phyloP scores from a whole-genome alignment of 331 rosid species.

The Malus hybrid region DNA sequence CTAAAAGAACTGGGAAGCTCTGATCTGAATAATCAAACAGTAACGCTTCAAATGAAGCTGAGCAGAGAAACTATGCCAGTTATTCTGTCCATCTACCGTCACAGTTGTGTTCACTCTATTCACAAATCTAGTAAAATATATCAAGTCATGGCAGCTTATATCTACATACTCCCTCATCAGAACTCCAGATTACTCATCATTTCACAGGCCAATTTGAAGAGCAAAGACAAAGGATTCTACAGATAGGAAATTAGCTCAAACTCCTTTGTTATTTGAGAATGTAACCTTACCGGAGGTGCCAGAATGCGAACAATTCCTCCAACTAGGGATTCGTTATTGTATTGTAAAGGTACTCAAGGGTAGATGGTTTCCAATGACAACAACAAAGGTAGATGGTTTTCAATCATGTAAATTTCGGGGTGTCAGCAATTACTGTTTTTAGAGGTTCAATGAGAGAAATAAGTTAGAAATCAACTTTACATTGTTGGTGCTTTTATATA shows the following conservation, averaged over 20 bases:
- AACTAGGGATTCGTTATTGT: neutral
- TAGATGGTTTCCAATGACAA: too few relatives aligned
- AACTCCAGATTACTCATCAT: neutral
- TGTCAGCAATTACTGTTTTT: neutral
- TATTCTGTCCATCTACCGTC: neutral
- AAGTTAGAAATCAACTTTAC: neutral
- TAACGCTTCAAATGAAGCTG: neutral
- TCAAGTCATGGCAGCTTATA: neutral
- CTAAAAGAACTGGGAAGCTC: neutral
- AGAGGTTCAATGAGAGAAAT: neutral
- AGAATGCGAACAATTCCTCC: neutral
- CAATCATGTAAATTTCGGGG: neutral
- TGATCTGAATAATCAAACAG: constrained; percentile 25
- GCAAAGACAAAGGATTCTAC: neutral
- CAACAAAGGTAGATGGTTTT: neutral
- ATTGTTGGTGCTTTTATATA: neutral
- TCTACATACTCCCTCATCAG: neutral
- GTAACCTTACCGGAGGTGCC: neutral
- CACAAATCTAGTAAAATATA: neutral
- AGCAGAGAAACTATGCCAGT: neutral
- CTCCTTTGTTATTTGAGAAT: neutral
- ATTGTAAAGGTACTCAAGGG: neutral
- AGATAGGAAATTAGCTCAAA: neutral
- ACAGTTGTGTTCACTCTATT: neutral
- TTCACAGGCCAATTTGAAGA: neutral